phyloP scores from a whole-genome alignment of 306 rosid species.

The Hylodesmum podocarpum region DNA sequence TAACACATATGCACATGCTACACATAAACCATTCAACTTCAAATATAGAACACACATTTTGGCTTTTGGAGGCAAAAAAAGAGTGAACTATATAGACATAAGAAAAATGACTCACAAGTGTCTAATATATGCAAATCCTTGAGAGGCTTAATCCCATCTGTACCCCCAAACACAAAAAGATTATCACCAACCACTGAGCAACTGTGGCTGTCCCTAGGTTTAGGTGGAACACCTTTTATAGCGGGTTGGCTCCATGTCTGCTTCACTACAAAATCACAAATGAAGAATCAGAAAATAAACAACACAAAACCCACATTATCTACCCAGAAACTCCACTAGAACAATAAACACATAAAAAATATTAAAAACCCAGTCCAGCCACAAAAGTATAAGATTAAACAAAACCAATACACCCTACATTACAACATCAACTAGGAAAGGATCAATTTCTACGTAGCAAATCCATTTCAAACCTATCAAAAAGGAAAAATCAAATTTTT shows the following conservation, averaged over 20 bases:
- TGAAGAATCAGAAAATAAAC: conserved; percentile 24
- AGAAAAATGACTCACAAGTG: conserved; percentile 66
- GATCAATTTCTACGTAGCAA: background rate
- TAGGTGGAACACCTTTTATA: conserved; percentile 73
- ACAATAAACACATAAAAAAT: conserved; percentile 14
- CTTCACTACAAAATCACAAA: conserved; percentile 68
- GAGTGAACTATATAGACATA: background rate
- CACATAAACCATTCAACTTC: conserved; percentile 13
- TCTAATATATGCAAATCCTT: conserved; percentile 82
- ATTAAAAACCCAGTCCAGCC: background rate
- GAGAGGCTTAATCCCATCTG: conserved; percentile 91
- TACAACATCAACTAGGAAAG: background rate
- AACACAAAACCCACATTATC: conserved; percentile 17
- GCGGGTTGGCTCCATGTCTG: conserved; percentile 83
- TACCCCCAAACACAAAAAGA: conserved; percentile 93
- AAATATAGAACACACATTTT: conserved; percentile 11
- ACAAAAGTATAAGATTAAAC: background rate
- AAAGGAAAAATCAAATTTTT: background rate
- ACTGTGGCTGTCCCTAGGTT: conserved; percentile 93
- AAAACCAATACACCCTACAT: background rate
- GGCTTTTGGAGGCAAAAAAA: conserved; percentile 5
- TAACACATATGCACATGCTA: background rate
- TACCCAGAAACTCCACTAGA: background rate
- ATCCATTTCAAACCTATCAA: background rate
- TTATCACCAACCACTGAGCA: conserved; percentile 81